A percentile compares a stretch with the other conserved stretches of the same genome.
phyloP scores from a whole-genome alignment of 768 basidiomycete species.

The Coprinellus micaceus region DNA sequence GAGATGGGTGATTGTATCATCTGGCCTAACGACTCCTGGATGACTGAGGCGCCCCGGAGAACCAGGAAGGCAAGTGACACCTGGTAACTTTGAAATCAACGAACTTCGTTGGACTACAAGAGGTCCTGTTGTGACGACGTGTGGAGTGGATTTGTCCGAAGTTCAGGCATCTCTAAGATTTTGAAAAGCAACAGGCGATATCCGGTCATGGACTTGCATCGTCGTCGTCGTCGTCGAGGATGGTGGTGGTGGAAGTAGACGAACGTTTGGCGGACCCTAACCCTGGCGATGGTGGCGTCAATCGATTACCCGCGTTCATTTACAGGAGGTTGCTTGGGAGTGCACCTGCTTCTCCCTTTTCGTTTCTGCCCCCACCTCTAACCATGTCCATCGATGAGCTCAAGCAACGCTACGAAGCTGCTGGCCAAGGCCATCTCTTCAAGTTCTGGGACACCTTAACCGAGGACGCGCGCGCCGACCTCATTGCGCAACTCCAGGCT shows the following conservation, averaged over 20 bases:
- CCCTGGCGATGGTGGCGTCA: neutral
- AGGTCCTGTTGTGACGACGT: neutral
- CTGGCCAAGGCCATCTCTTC: conserved; percentile 87
- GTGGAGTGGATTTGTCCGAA: neutral
- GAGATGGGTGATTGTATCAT: too few relatives aligned
- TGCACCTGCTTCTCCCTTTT: too few relatives aligned
- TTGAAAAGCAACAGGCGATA: too few relatives aligned
- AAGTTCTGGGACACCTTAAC: conserved; percentile 79
- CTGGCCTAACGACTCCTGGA: too few relatives aligned
- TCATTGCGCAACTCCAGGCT: conserved; percentile 67
- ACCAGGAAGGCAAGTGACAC: too few relatives aligned
- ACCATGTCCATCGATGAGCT: conserved; percentile 57
- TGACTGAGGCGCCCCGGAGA: too few relatives aligned
- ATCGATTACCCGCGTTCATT: too few relatives aligned
- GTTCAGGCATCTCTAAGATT: neutral
- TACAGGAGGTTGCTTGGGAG: too few relatives aligned
- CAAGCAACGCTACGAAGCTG: conserved; percentile 64
- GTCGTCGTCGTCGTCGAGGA: too few relatives aligned
- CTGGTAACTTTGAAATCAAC: neutral
- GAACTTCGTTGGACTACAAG: neutral
- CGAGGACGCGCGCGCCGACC: conserved; percentile 54
- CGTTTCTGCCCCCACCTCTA: neutral
- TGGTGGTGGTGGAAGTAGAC: too few relatives aligned
- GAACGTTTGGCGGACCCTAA: neutral
- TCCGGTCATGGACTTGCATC: too few relatives aligned